Conservation (phyloP, 2,329 filamentous ascomycete species). For the Microcyclospora tardicrescens region DNA sequence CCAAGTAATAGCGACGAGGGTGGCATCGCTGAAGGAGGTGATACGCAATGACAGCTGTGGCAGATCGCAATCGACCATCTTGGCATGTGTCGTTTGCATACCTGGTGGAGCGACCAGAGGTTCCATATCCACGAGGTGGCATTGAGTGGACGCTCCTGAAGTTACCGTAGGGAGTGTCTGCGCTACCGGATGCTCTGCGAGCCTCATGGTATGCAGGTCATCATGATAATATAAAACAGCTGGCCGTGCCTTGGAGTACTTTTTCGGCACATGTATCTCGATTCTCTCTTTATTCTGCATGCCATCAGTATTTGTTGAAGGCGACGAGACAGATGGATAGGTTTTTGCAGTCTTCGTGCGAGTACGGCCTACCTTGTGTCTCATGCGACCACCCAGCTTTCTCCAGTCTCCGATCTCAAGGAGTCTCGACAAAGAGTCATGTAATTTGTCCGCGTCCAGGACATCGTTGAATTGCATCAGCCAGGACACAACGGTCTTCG, state of each 20-base stretch:
- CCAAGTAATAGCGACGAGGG: slow-evolving; percentile 34
- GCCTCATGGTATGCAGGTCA: not conserved
- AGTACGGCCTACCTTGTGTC: not conserved
- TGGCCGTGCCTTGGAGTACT: not conserved
- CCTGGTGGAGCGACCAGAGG: too few relatives aligned
- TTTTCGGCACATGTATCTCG: not conserved
- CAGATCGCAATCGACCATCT: slow-evolving; percentile 18
- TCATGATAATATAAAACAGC: not conserved
- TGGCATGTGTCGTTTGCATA: too few relatives aligned
- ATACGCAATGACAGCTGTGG: slow-evolving; percentile 39
- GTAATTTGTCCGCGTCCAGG: slow-evolving; percentile 4
- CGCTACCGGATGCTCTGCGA: not conserved
- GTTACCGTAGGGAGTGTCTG: not conserved
- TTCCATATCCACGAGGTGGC: too few relatives aligned
- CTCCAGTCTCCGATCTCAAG: slow-evolving; percentile 2
- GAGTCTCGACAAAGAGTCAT: not conserved
- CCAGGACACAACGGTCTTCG: not conserved
- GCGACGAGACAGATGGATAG: not conserved
- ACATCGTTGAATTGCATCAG: slow-evolving; percentile 6
- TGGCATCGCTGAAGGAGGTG: slow-evolving; percentile 38
- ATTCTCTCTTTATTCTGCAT: too few relatives aligned
- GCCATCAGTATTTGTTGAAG: too few relatives aligned
- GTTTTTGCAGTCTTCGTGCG: not conserved
- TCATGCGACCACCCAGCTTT: slow-evolving; percentile 1
- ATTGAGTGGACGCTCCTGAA: not conserved